Percentiles rank a stretch among this genome's conserved stretches.
phyloP scores from a whole-genome alignment of 192 early-diverging fungal genomes.

The Powellomyces hirtus region DNA sequence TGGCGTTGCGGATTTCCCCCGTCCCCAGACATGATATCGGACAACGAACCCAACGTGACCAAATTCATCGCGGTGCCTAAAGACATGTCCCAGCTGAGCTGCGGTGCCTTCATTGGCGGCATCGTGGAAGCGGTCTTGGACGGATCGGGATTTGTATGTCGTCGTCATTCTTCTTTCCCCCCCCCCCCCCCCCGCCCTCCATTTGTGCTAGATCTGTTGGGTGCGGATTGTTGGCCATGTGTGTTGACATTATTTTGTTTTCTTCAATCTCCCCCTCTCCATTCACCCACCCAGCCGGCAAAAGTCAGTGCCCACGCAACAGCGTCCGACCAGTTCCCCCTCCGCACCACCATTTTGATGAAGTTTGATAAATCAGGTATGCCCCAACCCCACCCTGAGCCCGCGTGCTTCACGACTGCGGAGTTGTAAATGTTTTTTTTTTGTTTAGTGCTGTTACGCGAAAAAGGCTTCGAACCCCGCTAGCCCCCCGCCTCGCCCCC shows the following conservation, averaged over 20 bases:
- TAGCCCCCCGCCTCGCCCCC: neutral
- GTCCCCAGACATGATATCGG: constrained; percentile 93
- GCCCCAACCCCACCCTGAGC: neutral
- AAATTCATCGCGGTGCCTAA: constrained; percentile 93
- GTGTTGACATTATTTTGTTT: neutral
- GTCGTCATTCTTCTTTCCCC: neutral
- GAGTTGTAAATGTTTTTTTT: neutral
- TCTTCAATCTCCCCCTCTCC: no score
- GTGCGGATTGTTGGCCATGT: no score
- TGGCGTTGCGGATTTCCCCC: neutral
- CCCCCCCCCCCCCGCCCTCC: neutral
- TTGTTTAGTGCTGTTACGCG: neutral
- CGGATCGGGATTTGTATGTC: constrained; percentile 83
- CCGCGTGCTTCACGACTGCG: neutral
- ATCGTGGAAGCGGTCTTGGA: constrained; percentile 94
- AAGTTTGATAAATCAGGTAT: constrained; percentile 72
- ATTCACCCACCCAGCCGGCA: constrained; percentile 54
- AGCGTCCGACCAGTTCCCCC: constrained; percentile 79
- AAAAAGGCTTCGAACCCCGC: constrained; percentile 5
- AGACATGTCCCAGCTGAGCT: constrained; percentile 89
- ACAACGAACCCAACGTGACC: constrained; percentile 89
- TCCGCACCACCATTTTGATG: constrained; percentile 92
- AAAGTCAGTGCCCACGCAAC: constrained; percentile 92
- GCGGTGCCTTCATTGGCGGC: constrained; percentile 92
- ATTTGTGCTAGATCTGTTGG: no score